A percentile compares a stretch with the other conserved stretches of the same genome.
phyloP scores from a whole-genome alignment of 2,329 filamentous ascomycete species.

The Calonectria pauciramosa region DNA sequence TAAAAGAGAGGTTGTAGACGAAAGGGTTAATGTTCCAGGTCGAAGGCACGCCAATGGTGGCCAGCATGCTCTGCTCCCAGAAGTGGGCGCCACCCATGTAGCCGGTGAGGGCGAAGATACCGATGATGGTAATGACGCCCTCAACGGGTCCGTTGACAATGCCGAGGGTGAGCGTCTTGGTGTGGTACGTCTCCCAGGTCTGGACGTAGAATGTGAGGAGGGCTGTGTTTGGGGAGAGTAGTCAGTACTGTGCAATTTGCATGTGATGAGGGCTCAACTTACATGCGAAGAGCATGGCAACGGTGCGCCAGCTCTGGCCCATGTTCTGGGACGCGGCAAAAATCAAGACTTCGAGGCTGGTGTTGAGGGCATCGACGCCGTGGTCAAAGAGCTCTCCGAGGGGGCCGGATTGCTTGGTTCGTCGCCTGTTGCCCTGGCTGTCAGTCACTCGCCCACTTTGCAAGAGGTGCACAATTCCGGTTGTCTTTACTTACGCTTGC shows the following conservation, averaged over 20 bases:
- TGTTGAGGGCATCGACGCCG: constrained; percentile 96
- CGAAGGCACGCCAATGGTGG: constrained; percentile 77
- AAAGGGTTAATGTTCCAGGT: constrained; percentile 74
- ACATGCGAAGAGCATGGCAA: constrained; percentile 87
- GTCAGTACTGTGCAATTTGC: background rate
- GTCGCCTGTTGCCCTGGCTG: constrained; percentile 66
- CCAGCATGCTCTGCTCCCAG: constrained; percentile 89
- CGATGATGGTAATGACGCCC: constrained; percentile 86
- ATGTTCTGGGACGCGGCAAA: constrained; percentile 95
- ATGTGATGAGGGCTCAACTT: constrained; percentile 48
- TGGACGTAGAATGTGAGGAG: constrained; percentile 98
- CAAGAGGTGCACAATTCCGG: too few species aligned
- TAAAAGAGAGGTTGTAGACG: constrained; percentile 87
- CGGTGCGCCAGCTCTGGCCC: constrained; percentile 91
- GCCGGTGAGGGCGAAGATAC: constrained; percentile 87
- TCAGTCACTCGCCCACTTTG: background rate
- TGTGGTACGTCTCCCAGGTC: constrained; percentile 99
- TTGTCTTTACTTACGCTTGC: constrained; percentile 78
- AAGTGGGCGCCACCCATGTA: constrained; percentile 90
- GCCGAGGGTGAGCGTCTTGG: constrained; percentile 92
- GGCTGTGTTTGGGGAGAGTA: constrained; percentile 60
- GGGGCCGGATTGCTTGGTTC: constrained; percentile 92
- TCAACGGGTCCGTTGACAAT: constrained; percentile 95
- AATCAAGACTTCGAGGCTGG: constrained; percentile 90
- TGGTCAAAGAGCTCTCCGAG: constrained; percentile 98